Percentiles rank a stretch among this genome's conserved stretches.
These are phyloP conservation scores for Phytophthora meadii DNA, from an alignment of 352 stramenopile species.

Conservation along the genomic window DNA sequence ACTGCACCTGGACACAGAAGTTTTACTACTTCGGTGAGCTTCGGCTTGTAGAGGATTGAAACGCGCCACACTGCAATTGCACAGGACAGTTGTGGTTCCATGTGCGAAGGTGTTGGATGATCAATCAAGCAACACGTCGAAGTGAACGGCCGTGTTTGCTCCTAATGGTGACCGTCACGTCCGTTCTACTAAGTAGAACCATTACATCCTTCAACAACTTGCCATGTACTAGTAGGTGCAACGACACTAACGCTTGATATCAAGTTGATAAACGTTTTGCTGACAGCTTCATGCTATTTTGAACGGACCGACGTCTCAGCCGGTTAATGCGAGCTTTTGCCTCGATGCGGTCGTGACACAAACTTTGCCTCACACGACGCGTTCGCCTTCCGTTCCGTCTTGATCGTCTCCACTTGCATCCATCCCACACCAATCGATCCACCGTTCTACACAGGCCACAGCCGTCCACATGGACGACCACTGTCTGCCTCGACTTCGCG, in stretches of 20 bases:
- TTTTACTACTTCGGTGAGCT: slow-evolving; percentile 3
- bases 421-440: too few relatives aligned
- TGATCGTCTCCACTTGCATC: too few relatives aligned
- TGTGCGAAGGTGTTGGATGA: neutral
- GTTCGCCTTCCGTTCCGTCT: too few relatives aligned
- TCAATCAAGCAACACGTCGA: slow-evolving; percentile 6
- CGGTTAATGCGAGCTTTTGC: too few relatives aligned
- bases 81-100: too few relatives aligned
- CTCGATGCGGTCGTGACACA: too few relatives aligned
- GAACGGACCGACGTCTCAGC: too few relatives aligned
- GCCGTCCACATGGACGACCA: slow-evolving; percentile 14
- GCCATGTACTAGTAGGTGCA: neutral
- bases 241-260: too few relatives aligned
- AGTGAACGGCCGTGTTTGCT: neutral
- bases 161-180: neutral
- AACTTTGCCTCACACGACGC: too few relatives aligned
- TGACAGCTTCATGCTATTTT: too few relatives aligned
- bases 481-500: slow-evolving; percentile 20
- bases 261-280: too few relatives aligned
- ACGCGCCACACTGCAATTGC: slow-evolving; percentile 8
- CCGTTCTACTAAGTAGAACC: neutral
- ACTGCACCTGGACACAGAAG: neutral
- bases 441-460: neutral
- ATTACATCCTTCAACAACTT: neutral
- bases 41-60: slow-evolving; percentile 11